Evolutionary conservation across 2,329 filamentous ascomycete species (phyloP).

Genomic region (Pleoardoris graminearum): DNA sequence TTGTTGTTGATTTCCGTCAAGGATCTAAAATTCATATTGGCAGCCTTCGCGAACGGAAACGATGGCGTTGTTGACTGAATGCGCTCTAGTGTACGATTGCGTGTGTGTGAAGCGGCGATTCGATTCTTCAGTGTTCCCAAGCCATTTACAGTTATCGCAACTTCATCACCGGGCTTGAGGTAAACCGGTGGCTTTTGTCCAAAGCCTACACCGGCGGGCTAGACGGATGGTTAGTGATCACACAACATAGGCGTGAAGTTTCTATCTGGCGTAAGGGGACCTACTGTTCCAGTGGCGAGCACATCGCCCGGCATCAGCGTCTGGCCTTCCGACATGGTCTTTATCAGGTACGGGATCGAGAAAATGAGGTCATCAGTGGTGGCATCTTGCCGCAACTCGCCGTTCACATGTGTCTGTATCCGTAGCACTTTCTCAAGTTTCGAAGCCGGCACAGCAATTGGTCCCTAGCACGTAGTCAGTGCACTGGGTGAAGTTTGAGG

Average conservation of each 20-base stretch:
- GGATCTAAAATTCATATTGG: constrained; percentile 36
- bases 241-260: constrained; percentile 30
- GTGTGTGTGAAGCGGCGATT: constrained; percentile 54
- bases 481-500: too few species aligned
- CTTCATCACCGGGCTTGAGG: constrained; percentile 29
- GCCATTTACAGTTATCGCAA: constrained; percentile 29
- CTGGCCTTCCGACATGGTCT: constrained; percentile 52
- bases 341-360: constrained; percentile 50
- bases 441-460: constrained; percentile 55
- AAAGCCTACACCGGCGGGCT: constrained; percentile 47
- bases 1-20: constrained; percentile 50
- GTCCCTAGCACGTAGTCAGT: constrained; percentile 44
- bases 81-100: constrained; percentile 6
- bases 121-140: constrained; percentile 33
- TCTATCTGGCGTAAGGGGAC: too few species aligned
- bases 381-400: constrained; percentile 52
- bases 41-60: constrained; percentile 49
- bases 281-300: constrained; percentile 56
- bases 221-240: constrained; percentile 50
- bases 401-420: constrained; percentile 54
- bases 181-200: constrained; percentile 45
- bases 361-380: constrained; percentile 54
- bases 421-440: constrained; percentile 50
- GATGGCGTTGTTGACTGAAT: constrained; percentile 23
- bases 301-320: constrained; percentile 52